These are phyloP conservation scores for Neofusicoccum ribis DNA, from an alignment of 2,329 filamentous ascomycete species.

Conservation along the genomic window DNA sequence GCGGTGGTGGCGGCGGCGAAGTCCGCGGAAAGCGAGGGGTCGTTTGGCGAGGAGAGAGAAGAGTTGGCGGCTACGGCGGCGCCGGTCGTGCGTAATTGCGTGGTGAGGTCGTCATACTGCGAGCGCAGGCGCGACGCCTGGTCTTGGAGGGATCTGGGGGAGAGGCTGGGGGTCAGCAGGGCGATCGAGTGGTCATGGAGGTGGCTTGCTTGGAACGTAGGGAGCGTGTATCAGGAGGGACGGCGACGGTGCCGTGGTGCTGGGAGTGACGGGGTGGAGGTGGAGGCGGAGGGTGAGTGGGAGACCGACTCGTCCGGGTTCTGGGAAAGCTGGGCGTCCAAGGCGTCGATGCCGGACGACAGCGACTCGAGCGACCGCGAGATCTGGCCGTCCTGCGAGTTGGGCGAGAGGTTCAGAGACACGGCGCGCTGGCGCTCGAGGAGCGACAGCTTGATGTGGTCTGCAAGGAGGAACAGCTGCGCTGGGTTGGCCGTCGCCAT, in stretches of 20 bases:
- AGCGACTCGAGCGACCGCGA: conserved; percentile 85
- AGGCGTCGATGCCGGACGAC: conserved; percentile 71
- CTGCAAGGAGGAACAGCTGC: conserved; percentile 88
- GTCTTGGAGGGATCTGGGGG: conserved; percentile 53
- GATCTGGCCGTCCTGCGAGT: conserved; percentile 85
- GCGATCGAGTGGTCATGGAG: not conserved
- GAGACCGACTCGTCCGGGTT: conserved; percentile 52
- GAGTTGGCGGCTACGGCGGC: conserved; percentile 36
- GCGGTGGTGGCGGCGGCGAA: conserved; percentile 28
- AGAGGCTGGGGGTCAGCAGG: conserved; percentile 26
- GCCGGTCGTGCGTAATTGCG: conserved; percentile 71
- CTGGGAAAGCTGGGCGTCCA: conserved; percentile 66
- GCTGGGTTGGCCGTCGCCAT: conserved; percentile 53
- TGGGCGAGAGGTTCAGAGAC: conserved; percentile 73
- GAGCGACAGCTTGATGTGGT: conserved; percentile 94
- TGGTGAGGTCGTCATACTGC: conserved; percentile 74
- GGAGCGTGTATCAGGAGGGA: conserved; percentile 4
- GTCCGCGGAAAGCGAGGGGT: conserved; percentile 38
- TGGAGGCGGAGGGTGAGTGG: not conserved
- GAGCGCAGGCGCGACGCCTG: conserved; percentile 68
- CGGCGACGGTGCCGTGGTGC: not conserved
- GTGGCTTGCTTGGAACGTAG: conserved; percentile 17
- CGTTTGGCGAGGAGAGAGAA: conserved; percentile 46
- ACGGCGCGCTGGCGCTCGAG: conserved; percentile 87
- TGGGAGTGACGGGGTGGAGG: not conserved